phyloP scores from a whole-genome alignment of 257 asterid species.

The Ballota nigra region DNA sequence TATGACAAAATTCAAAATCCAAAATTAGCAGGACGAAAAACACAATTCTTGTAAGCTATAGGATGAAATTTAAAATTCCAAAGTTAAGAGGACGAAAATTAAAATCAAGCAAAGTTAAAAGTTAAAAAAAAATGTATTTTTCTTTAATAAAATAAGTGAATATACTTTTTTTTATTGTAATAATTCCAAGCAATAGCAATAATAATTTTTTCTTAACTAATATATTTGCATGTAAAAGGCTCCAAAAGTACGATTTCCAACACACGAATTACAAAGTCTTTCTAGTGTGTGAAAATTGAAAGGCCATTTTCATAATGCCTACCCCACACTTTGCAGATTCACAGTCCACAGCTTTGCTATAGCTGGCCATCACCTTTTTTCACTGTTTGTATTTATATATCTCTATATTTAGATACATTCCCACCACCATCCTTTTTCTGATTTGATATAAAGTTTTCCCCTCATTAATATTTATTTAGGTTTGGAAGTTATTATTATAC shows the following conservation, averaged over 20 bases:
- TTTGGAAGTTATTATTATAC: not conserved
- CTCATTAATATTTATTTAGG: not conserved
- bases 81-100: too few relatives aligned
- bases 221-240: not conserved
- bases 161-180: too few relatives aligned
- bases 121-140: too few relatives aligned
- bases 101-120: too few relatives aligned
- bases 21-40: too few relatives aligned
- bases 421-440: not conserved
- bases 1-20: too few relatives aligned
- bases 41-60: too few relatives aligned
- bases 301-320: constrained; percentile 25
- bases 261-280: constrained; percentile 20
- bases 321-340: constrained; percentile 30
- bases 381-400: constrained; percentile 4
- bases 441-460: constrained; percentile 10
- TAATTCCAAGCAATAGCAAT: too few relatives aligned
- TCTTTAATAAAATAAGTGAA: too few relatives aligned
- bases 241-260: constrained; percentile 12
- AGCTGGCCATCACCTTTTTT: constrained; percentile 32
- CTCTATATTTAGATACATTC: not conserved
- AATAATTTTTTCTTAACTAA: too few relatives aligned
- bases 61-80: too few relatives aligned
- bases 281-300: constrained; percentile 19
- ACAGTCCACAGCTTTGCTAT: constrained; percentile 29